Evolutionary conservation across 2,329 filamentous ascomycete species (phyloP), one percentile per base, ranked within the genome.

Genomic region (Cadophora sp.): DNA sequence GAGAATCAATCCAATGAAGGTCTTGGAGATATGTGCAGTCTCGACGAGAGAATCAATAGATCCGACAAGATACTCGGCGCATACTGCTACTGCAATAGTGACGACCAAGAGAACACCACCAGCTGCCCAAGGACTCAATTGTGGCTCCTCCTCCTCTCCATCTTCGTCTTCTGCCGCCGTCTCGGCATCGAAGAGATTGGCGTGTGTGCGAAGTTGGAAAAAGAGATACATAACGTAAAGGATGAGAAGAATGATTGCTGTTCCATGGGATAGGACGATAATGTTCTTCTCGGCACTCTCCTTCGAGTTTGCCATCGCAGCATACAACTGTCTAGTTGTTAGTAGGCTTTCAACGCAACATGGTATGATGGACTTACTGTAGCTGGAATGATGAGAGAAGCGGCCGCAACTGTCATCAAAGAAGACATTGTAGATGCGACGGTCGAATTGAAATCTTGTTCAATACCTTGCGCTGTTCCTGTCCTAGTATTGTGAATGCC

Each of bases 181-280:
- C 74, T 87, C 85, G 69, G 82, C 80, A 73, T 91, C 89, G 76
- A 95, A 95, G 2, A 94, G 83, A 68, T 88, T 83, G 76, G 89
- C 85, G 79, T 95, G 92, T 2, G 92, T 93, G 68, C 85, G 86
- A 50, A 95, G 87, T 79, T 94, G 92, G 83, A 95, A 95, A 77
- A 86, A 84, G 16, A 95, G 87, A 78, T 94, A 95, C 71, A 94
- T 82, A 64, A 91, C 84, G 78, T 95, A 95, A 64, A 95, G 86
- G 29, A 90, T 69, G 14, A 95, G 84, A 8, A 95, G 84, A 67
- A 94, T 92, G 69, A 94, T 86, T 43, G 92, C 85, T 6, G 92
- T 94, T 69, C 91, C 91, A 69, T 90, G 91, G 0, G 92, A 94
- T 22, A 95, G 84, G 24, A 89, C 81, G 63, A 93, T 84, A 69